Evolutionary conservation across 2,329 filamentous ascomycete species (phyloP), one percentile per base, ranked within the genome.

Genomic region (Trichoderma asperellum): DNA sequence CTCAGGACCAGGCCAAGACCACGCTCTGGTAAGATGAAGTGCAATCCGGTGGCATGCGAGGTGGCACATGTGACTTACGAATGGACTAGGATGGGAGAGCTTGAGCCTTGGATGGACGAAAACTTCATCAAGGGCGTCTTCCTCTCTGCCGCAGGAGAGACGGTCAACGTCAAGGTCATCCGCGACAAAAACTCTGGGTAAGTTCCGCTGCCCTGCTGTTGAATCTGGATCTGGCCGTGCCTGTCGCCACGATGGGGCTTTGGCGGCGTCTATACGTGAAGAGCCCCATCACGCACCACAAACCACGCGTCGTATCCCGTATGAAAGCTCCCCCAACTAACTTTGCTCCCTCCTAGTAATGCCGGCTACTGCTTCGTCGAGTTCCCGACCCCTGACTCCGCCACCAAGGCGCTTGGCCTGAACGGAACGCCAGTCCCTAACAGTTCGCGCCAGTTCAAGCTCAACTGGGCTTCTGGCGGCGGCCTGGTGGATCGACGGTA

Each of bases 341-440:
- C 61, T 12, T 5, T 49, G 10, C 11, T 56, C 32, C 21, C 27
- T 21, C 24, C 27, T 78, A 97, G 93, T 76, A 99, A 97, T 80
- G 96, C 96, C 73, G 96, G 96, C 71, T 99, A 99, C 84, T 99
- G 95, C 84, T 99, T 99, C 81, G 94, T 98, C 76, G 96, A 98
- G 79, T 99, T 99, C 77, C 78, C 88, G 68, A 91, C 86, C 74
- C 87, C 94, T 11, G 93, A 94, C 49, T 92, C 94, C 70, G 96
- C 96, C 53, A 91, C 89, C 76, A 97, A 97, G 85, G 96, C 96
- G 47, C 87, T 99, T n/a, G 85, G 86, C 58, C 86, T 98, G 61
- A 98, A 97, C 79, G 95, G 96, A 61, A 91, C 89, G 68, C 85
- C 92, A 59, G 97, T 99, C 74, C 94, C 95, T 57, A 97, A 97